A percentile compares a stretch with the other conserved stretches of the same genome.
phyloP scores from a whole-genome alignment of 768 basidiomycete genomes.

The Suillus alpinus region DNA sequence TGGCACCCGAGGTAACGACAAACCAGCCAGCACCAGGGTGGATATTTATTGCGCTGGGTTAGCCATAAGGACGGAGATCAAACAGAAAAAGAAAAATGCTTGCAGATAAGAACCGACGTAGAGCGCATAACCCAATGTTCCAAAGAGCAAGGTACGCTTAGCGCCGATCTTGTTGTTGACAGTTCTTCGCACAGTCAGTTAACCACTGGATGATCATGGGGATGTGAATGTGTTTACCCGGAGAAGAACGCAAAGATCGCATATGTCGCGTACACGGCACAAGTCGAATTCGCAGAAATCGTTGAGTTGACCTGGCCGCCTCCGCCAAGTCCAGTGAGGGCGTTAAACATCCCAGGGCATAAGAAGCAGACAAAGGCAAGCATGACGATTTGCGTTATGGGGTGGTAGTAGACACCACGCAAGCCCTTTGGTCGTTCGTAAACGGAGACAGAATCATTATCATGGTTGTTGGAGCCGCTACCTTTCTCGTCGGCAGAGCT shows the following conservation, averaged over 20 bases:
- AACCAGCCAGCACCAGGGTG: constrained; percentile 58
- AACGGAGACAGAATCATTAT: constrained; percentile 6
- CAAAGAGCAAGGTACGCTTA: constrained; percentile 65
- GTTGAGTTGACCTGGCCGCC: constrained; percentile 68
- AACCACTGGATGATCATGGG: not conserved
- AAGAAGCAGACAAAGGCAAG: constrained; percentile 66
- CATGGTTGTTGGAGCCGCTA: not conserved
- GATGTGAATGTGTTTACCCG: constrained; percentile 41
- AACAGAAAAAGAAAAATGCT: constrained; percentile 19
- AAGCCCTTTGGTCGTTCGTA: constrained; percentile 47
- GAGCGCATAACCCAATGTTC: constrained; percentile 69
- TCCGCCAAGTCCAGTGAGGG: constrained; percentile 72
- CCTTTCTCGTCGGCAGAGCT: constrained; percentile 4
- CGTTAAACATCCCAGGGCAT: constrained; percentile 67
- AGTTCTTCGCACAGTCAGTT: constrained; percentile 40
- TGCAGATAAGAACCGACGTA: constrained; percentile 74
- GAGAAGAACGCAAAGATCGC: constrained; percentile 60
- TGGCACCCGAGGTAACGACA: constrained; percentile 64
- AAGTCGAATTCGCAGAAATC: constrained; percentile 68
- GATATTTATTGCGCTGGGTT: constrained; percentile 60
- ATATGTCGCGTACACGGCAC: constrained; percentile 62
- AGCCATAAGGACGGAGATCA: not conserved
- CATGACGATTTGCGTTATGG: constrained; percentile 56
- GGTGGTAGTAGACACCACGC: constrained; percentile 55
- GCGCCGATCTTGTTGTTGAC: constrained; percentile 78